Evolutionary conservation across 2,329 filamentous ascomycete species (phyloP).

Genomic region (Lizonia empirigonia): DNA sequence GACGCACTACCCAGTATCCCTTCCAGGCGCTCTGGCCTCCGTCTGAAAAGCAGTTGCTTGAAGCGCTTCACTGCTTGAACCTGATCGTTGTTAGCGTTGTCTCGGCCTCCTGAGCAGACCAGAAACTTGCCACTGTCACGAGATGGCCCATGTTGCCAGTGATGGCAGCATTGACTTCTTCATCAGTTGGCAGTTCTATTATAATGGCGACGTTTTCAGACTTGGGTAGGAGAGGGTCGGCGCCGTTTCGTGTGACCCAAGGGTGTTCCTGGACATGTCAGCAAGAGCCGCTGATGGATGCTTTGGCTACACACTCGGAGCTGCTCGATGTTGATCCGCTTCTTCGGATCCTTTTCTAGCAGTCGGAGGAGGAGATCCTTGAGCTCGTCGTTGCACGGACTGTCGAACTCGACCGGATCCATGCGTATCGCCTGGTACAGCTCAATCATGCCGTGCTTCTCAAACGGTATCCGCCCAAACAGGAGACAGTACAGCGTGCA

Average conservation of each 20-base stretch:
- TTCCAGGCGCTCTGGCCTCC: conserved; percentile 60
- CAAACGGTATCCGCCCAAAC: conserved; percentile 88
- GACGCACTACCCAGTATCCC: conserved; percentile 65
- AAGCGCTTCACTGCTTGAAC: conserved; percentile 92
- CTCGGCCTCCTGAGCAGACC: not conserved
- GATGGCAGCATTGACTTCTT: conserved; percentile 89
- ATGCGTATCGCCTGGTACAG: conserved; percentile 87
- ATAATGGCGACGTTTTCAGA: conserved; percentile 86
- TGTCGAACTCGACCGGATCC: conserved; percentile 67
- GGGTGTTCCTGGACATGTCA: conserved; percentile 72
- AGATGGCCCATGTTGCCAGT: conserved; percentile 88
- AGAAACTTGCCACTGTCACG: conserved; percentile 70
- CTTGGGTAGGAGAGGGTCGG: conserved; percentile 75
- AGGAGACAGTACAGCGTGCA: conserved; percentile 91
- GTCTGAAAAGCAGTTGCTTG: conserved; percentile 71
- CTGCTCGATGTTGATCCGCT: conserved; percentile 81
- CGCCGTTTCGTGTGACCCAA: conserved; percentile 85
- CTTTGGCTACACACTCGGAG: conserved; percentile 67
- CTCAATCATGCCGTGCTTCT: conserved; percentile 77
- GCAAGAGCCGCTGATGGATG: not conserved
- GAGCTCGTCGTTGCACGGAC: conserved; percentile 70
- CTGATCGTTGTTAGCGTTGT: conserved; percentile 49
- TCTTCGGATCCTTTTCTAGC: conserved; percentile 82
- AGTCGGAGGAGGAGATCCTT: conserved; percentile 74
- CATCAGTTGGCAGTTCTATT: conserved; percentile 82